Conservation (phyloP, 257 asterid species). For the Rauvolfia tetraphylla region DNA sequence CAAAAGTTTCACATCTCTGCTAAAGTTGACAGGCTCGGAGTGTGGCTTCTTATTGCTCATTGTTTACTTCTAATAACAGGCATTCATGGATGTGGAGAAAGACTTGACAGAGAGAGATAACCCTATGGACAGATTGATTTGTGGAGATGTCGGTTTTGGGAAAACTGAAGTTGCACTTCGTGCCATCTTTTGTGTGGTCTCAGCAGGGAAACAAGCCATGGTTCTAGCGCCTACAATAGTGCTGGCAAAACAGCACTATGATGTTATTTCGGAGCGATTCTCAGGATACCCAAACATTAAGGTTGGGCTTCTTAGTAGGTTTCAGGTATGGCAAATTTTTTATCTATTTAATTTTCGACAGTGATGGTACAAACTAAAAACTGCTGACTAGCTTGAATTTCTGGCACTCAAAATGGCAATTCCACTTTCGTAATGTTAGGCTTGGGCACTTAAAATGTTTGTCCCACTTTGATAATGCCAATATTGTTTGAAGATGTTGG, state of each 20-base stretch:
- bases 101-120: constrained; percentile 87
- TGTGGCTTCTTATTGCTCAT: neutral
- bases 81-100: constrained; percentile 82
- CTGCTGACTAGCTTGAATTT: neutral
- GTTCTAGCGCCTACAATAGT: constrained; percentile 93
- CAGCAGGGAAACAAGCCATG: constrained; percentile 93
- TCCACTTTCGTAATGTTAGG: neutral
- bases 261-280: constrained; percentile 80
- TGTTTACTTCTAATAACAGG: constrained; percentile 57
- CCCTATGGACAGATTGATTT: constrained; percentile 94
- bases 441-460: neutral
- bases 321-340: constrained; percentile 62
- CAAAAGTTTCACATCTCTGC: neutral
- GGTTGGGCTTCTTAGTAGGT: constrained; percentile 89
- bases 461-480: neutral
- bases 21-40: constrained; percentile 1
- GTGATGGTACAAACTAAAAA: neutral
- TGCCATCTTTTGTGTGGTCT: constrained; percentile 88
- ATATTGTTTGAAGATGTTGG: neutral
- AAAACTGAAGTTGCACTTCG: constrained; percentile 98
- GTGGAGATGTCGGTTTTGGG: constrained; percentile 99
- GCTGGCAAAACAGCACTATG: constrained; percentile 94
- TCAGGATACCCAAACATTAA: constrained; percentile 54
- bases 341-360: neutral
- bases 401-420: neutral